Evolutionary conservation across 2,329 filamentous ascomycete genomes (phyloP), one percentile per base, ranked within the genome.

Genomic region (Fusarium praegraminearum): DNA sequence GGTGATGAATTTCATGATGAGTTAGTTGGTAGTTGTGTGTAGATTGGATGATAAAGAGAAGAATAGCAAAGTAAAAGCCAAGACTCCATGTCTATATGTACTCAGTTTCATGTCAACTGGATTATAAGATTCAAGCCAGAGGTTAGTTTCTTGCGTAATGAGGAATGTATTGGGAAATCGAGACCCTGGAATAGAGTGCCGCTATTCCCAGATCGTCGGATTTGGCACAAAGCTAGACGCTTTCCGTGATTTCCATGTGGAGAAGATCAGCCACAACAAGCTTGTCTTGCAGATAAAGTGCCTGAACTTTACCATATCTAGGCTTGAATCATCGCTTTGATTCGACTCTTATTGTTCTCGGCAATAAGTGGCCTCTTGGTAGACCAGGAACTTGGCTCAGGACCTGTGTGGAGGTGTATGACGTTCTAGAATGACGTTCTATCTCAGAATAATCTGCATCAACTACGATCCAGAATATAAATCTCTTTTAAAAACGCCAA

Each of bases 161-260:
- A 41, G 60, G 60, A 65, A 65, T 65, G 62, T 16, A 13, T 32
- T 49, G 22, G 44, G n/a, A n/a, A 57, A 28, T 65, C 52, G 33
- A 65, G 62, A 32, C 62, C 45, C n/a, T 32, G 18, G 3, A 43
- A n/a, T 30, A 41, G 10, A 18, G 24, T 41, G 52, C 11, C 60
- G 59, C 62, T 20, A 65, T 65, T 36, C 62, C 60, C 62, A 50
- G 38, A n/a, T 65, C 45, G 45, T 58, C 6, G 7, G 20, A 20
- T 15, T 32, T 35, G 13, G 28, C 18, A 32, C 20, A 59, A 35
- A 40, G 32, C 61, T 65, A 65, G 45, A 38, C 51, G 20, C 11
- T 32, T 65, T 46, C 52, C 60, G 60, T 59, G 20, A n/a, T 9
- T 16, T 32, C 24, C 20, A 38, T 46, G 35, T 13, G 15, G 24